Percentiles rank a stretch among this genome's conserved stretches.
Conservation (phyloP, 805 yeast species). For the Wilhelminamyces savonicus region DNA sequence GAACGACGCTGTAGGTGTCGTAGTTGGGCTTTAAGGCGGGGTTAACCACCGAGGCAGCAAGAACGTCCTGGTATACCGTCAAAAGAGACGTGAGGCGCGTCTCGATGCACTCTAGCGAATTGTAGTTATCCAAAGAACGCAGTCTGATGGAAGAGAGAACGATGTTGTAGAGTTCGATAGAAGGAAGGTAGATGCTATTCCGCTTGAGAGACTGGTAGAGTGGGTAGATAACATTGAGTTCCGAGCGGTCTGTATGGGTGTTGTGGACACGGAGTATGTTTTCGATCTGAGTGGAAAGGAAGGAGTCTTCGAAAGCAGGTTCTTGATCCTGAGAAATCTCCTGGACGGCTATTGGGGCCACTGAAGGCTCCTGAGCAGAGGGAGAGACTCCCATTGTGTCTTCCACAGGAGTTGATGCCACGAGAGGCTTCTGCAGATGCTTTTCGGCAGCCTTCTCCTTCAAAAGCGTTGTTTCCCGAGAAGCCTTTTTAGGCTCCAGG, state of each 20-base stretch:
- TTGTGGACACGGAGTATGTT: constrained; percentile 13
- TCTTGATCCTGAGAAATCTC: too few relatives aligned
- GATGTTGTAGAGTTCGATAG: constrained; percentile 45
- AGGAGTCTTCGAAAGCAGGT: constrained; percentile 9
- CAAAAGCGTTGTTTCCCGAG: too few relatives aligned
- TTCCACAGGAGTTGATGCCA: background rate
- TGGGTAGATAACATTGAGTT: constrained; percentile 31
- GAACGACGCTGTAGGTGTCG: constrained; percentile 45
- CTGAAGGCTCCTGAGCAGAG: too few relatives aligned
- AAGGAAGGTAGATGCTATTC: constrained; percentile 40
- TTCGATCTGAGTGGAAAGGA: constrained; percentile 13
- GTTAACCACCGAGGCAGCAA: constrained; percentile 14
- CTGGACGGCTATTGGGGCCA: too few relatives aligned
- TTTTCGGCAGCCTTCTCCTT: too few relatives aligned
- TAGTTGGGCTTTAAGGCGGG: constrained; percentile 46
- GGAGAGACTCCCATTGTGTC: constrained; percentile 2
- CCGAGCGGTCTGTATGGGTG: constrained; percentile 10
- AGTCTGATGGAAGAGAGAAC: constrained; percentile 48
- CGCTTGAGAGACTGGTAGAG: constrained; percentile 35
- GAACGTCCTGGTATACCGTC: constrained; percentile 63
- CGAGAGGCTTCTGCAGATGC: too few relatives aligned
- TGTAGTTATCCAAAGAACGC: constrained; percentile 36
- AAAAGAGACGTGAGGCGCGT: constrained; percentile 55
- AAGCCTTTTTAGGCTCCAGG: too few relatives aligned
- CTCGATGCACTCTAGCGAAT: constrained; percentile 38